Conservation (phyloP, 352 stramenopile species). For the Globisporangium nagaii region DNA sequence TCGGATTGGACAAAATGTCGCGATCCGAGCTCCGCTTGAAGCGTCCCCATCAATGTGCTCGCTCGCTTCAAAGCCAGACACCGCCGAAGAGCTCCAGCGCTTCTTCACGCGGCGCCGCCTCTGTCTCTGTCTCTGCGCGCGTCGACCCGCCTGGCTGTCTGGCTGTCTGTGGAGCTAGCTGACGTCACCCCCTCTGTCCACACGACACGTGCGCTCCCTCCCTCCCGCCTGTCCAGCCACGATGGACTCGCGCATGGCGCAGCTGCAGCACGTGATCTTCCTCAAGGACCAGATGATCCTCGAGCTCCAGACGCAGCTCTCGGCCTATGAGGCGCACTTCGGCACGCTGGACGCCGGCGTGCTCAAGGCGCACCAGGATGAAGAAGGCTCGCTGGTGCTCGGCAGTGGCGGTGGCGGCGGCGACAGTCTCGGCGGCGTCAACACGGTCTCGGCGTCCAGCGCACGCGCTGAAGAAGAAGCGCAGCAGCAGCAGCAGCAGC, state of each 20-base stretch:
- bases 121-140: no score
- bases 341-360: conserved; percentile 36
- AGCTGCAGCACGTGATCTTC: conserved; percentile 78
- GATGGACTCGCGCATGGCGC: conserved; percentile 49
- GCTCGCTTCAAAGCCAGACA: no score
- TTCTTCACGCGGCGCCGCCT: no score
- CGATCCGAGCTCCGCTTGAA: no score
- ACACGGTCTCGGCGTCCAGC: conserved; percentile 5
- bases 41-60: no score
- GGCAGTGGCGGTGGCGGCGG: conserved; percentile 1
- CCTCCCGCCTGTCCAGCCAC: background rate
- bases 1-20: no score
- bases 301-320: conserved; percentile 60
- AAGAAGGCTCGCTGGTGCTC: conserved; percentile 8
- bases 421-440: conserved; percentile 9
- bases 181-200: background rate
- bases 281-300: conserved; percentile 86
- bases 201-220: background rate
- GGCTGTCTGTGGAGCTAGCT: no score
- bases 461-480: conserved; percentile 7
- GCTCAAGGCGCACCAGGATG: conserved; percentile 20
- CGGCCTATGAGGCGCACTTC: conserved; percentile 49
- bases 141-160: no score
- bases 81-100: no score
- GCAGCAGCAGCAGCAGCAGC: conserved; percentile 3